phyloP scores from a whole-genome alignment of 192 early-diverging fungal genomes.

The Umbelopsis sp. region DNA sequence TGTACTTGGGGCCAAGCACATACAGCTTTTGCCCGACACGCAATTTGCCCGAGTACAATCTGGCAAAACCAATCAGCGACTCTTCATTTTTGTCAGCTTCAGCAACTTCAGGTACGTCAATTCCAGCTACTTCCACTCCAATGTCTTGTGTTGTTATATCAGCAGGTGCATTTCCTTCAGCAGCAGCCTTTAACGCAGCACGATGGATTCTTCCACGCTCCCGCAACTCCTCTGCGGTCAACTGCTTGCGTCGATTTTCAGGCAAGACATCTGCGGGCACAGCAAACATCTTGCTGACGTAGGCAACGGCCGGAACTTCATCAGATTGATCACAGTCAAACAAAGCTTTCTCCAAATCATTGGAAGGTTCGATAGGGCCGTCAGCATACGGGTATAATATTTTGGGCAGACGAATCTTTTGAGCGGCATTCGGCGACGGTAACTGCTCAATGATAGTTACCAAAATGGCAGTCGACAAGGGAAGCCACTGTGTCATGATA shows the following conservation, averaged over 20 bases:
- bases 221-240: conserved; percentile 89
- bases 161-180: conserved; percentile 16
- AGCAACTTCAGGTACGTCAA: conserved; percentile 42
- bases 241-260: conserved; percentile 64
- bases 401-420: conserved; percentile 75
- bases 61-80: conserved; percentile 86
- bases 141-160: conserved; percentile 40
- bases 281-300: conserved; percentile 94
- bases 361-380: conserved; percentile 49
- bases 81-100: conserved; percentile 52
- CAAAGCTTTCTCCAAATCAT: conserved; percentile 73
- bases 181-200: conserved; percentile 36
- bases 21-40: conserved; percentile 84
- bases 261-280: conserved; percentile 79
- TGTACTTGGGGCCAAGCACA: conserved; percentile 94
- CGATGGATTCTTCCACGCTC: conserved; percentile 65
- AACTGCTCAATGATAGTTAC: conserved; percentile 86
- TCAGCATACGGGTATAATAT: conserved; percentile 68
- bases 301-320: conserved; percentile 75
- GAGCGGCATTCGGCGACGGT: conserved; percentile 84
- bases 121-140: conserved; percentile 11
- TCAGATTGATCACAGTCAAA: conserved; percentile 68
- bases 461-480: conserved; percentile 86
- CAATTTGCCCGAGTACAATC: conserved; percentile 92
- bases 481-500: conserved; percentile 95